A percentile compares a stretch with the other conserved stretches of the same genome.
These are phyloP conservation scores for Asterella californica DNA, from an alignment of 225 moss, liverwort and hornwort species.

Conservation along the genomic window DNA sequence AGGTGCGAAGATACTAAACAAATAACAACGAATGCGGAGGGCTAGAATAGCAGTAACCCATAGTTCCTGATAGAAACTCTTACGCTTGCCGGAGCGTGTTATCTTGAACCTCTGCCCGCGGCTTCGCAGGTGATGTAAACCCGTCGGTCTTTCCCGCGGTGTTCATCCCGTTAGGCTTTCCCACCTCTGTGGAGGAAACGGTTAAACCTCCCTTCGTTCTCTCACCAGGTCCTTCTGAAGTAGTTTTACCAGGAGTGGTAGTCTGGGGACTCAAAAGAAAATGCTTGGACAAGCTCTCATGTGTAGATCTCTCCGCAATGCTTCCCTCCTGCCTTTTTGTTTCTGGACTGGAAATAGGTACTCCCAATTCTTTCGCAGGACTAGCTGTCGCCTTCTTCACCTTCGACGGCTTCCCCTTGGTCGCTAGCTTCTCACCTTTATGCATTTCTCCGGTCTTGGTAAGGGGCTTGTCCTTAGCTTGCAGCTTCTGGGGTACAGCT, in stretches of 20 bases:
- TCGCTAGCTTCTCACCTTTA: conserved; percentile 48
- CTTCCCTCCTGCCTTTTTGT: conserved; percentile 19
- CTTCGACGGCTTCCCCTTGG: conserved; percentile 44
- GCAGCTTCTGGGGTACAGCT: conserved; percentile 19
- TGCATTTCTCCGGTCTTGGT: conserved; percentile 39
- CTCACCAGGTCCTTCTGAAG: conserved; percentile 24
- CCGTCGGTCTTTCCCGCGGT: conserved; percentile 30
- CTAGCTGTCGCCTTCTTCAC: conserved; percentile 33
- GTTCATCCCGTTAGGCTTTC: conserved; percentile 31
- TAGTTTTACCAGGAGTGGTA: conserved; percentile 29
- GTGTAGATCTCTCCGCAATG: conserved; percentile 15
- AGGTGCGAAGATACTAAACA: no score
- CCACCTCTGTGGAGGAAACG: conserved; percentile 19
- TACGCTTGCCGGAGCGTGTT: conserved; percentile 55
- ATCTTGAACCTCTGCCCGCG: conserved; percentile 31
- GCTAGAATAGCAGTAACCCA: no score
- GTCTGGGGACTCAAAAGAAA: conserved; percentile 17
- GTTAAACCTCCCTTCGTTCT: conserved; percentile 26
- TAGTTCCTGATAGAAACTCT: conserved; percentile 6
- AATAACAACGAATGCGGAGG: no score
- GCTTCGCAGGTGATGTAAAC: conserved; percentile 42
- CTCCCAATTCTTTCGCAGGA: conserved; percentile 28
- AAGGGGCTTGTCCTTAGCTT: conserved; percentile 29
- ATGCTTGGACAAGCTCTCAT: conserved; percentile 24
- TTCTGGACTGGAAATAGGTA: conserved; percentile 29